phyloP scores from a whole-genome alignment of 805 yeast genomes.

The Candida oleophila region DNA sequence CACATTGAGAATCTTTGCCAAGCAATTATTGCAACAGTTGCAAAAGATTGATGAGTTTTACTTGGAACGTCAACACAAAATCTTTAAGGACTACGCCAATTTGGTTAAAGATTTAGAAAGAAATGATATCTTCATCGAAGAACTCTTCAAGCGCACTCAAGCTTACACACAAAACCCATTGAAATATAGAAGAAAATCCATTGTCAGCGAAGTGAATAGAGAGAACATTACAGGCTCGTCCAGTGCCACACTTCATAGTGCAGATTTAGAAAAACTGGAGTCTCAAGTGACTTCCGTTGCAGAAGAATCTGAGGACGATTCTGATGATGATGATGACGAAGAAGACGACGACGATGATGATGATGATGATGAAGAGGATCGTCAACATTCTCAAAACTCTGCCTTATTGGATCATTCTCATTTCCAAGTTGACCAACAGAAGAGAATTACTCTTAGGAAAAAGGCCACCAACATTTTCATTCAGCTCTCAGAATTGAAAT shows the following conservation, averaged over 20 bases:
- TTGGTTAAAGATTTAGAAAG: constrained; percentile 47
- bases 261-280: constrained; percentile 29
- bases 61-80: constrained; percentile 43
- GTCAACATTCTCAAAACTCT: constrained; percentile 30
- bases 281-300: constrained; percentile 27
- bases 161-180: constrained; percentile 17
- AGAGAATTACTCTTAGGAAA: constrained; percentile 63
- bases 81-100: constrained; percentile 44
- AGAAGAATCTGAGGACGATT: constrained; percentile 35
- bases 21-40: constrained; percentile 48
- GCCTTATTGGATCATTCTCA: constrained; percentile 51
- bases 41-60: constrained; percentile 54
- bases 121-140: constrained; percentile 25
- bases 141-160: constrained; percentile 22
- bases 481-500: constrained; percentile 74
- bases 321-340: constrained; percentile 22
- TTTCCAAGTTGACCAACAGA: constrained; percentile 49
- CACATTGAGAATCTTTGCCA: constrained; percentile 45
- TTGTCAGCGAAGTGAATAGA: constrained; percentile 1
- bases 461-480: constrained; percentile 68
- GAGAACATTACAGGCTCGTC: neutral
- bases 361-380: constrained; percentile 28
- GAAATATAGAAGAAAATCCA: neutral
- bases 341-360: constrained; percentile 20
- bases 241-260: neutral